Conservation (phyloP, 306 rosid species). For the Cicer bijugum region DNA sequence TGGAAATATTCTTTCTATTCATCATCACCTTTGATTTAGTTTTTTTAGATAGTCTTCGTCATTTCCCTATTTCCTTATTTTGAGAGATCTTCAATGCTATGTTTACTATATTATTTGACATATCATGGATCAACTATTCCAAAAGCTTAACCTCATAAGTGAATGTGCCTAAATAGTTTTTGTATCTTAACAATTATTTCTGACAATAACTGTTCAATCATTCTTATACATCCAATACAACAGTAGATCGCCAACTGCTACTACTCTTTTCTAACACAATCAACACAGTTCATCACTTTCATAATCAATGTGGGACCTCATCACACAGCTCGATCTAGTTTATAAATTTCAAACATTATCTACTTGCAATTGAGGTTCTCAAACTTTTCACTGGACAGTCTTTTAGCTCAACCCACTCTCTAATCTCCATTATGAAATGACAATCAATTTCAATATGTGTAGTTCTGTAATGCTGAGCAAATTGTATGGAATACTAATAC, state of each 20-base stretch:
- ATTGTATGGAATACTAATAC: background rate
- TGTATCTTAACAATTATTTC: background rate
- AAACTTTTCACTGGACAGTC: background rate
- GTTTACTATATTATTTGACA: background rate
- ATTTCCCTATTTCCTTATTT: background rate
- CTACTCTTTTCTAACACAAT: background rate
- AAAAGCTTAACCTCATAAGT: slow-evolving; percentile 4
- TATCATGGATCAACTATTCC: background rate
- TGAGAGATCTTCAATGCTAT: background rate
- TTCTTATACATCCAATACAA: background rate
- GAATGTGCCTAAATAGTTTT: background rate
- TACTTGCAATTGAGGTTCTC: background rate
- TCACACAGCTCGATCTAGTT: background rate
- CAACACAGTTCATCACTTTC: background rate
- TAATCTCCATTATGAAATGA: background rate
- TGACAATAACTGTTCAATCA: background rate
- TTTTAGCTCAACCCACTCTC: background rate
- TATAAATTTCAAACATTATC: background rate
- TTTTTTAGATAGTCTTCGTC: background rate
- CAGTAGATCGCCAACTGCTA: background rate
- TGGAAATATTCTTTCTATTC: background rate
- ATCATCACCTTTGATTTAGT: background rate
- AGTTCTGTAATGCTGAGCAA: background rate
- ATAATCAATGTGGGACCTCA: background rate
- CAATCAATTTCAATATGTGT: background rate